Conservation (phyloP, 345 rosid genomes). For the Arabidopsis arenosa region DNA sequence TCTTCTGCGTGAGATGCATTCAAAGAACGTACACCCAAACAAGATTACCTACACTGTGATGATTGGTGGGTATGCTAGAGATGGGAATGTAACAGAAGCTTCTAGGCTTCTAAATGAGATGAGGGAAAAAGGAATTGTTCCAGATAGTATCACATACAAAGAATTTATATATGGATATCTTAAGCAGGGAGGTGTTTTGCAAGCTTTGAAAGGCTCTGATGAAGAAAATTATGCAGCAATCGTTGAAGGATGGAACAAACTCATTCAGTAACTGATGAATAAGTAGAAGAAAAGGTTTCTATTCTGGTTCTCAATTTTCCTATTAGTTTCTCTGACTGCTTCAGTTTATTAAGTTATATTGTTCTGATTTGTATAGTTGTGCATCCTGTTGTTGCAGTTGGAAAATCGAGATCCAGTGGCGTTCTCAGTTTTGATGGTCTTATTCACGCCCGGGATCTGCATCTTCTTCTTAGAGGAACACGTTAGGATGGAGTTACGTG, state of each 20-base stretch:
- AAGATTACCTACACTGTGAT: slow-evolving; percentile 78
- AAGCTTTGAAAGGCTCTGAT: slow-evolving; percentile 62
- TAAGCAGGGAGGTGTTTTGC: slow-evolving; percentile 62
- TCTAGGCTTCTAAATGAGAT: slow-evolving; percentile 64
- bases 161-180: slow-evolving; percentile 61
- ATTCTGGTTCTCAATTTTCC: slow-evolving; percentile 2
- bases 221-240: slow-evolving; percentile 72
- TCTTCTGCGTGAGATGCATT: slow-evolving; percentile 67
- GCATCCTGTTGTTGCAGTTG: slow-evolving; percentile 20
- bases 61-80: slow-evolving; percentile 66
- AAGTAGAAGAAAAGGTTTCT: slow-evolving; percentile 23
- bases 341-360: not conserved
- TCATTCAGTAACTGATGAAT: slow-evolving; percentile 35
- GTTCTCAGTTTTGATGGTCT: slow-evolving; percentile 16
- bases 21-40: slow-evolving; percentile 59
- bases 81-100: slow-evolving; percentile 66
- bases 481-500: not conserved
- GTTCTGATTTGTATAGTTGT: slow-evolving; percentile 7
- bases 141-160: slow-evolving; percentile 71
- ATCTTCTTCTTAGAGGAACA: not conserved
- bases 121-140: slow-evolving; percentile 60
- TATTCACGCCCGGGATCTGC: slow-evolving; percentile 8
- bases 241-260: slow-evolving; percentile 56
- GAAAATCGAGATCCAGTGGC: slow-evolving; percentile 6
- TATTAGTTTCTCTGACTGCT: slow-evolving; percentile 18